These are phyloP conservation scores for Gossypium davidsonii DNA, from an alignment of 441 rosid species.

Conservation along the genomic window DNA sequence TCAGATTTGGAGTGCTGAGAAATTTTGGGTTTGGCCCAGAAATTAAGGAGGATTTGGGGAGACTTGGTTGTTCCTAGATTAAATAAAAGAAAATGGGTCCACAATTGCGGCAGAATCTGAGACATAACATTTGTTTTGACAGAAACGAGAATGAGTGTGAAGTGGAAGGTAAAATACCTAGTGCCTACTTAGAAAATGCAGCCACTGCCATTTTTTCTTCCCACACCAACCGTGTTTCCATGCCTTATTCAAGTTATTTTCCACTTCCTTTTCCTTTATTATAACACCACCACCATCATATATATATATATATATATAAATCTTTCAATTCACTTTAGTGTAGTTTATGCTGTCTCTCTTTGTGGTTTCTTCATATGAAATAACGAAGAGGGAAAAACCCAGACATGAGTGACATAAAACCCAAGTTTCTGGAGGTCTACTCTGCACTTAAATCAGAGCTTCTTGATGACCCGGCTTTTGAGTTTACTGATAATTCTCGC, in stretches of 20 bases:
- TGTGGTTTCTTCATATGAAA: not conserved
- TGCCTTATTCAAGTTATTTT: not conserved
- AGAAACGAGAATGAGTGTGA: too few species aligned
- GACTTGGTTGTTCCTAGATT: not conserved
- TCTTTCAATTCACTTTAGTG: not conserved
- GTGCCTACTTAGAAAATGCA: not conserved
- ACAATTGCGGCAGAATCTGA: not conserved
- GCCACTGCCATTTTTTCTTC: not conserved
- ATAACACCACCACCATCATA: not conserved
- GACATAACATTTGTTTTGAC: not conserved
- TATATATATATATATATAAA: too few species aligned
- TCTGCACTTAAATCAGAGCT: conserved; percentile 35
- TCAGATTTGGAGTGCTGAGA: not conserved
- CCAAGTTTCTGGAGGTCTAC: conserved; percentile 32
- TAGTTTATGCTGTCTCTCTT: not conserved
- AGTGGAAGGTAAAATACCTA: not conserved
- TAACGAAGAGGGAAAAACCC: not conserved
- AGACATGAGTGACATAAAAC: conserved; percentile 26
- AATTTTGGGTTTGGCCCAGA: not conserved
- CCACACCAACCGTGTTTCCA: not conserved
- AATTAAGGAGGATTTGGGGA: not conserved
- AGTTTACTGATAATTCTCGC: conserved; percentile 33
- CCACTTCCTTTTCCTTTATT: not conserved
- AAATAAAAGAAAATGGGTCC: not conserved
- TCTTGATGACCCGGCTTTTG: conserved; percentile 43